phyloP scores from a whole-genome alignment of 148 eudicot species.

The Suaeda aralocaspica region DNA sequence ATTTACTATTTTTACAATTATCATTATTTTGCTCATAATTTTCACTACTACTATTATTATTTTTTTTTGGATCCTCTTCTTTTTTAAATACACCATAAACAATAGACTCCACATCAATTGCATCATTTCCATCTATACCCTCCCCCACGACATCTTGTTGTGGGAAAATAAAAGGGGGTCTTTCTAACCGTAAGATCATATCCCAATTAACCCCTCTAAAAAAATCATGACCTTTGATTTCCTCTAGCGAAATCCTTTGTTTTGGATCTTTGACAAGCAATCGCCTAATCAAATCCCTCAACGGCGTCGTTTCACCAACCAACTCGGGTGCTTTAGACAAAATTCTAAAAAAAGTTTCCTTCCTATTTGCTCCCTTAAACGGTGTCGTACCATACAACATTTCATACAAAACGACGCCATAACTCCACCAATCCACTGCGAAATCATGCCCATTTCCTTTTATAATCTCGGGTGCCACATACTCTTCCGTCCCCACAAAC shows the following conservation, averaged over 20 bases:
- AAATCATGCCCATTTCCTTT: conserved; percentile 67
- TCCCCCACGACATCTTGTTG: conserved; percentile 25
- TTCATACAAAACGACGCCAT: conserved; percentile 65
- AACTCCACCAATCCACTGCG: conserved; percentile 80
- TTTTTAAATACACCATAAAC: conserved; percentile 49
- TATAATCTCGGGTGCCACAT: conserved; percentile 83
- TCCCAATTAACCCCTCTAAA: conserved; percentile 67
- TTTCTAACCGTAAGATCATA: conserved; percentile 35
- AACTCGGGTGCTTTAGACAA: conserved; percentile 47
- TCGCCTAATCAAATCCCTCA: conserved; percentile 65
- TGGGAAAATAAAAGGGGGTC: conserved; percentile 72
- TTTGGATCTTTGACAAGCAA: conserved; percentile 61
- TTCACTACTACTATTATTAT: neutral
- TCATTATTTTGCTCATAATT: conserved; percentile 1
- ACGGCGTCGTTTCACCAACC: conserved; percentile 71
- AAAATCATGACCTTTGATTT: conserved; percentile 72
- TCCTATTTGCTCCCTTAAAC: conserved; percentile 59
- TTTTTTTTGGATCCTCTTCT: conserved; percentile 17
- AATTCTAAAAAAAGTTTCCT: conserved; percentile 61
- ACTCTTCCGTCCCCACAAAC: conserved; percentile 93
- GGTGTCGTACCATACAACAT: conserved; percentile 86
- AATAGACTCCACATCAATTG: conserved; percentile 58
- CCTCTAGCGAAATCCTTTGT: conserved; percentile 48
- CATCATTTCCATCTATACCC: conserved; percentile 38
- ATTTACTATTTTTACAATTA: neutral